Base-by-base conservation (phyloP, 306 rosid genomes). In the Medicago ruthenica region DNA sequence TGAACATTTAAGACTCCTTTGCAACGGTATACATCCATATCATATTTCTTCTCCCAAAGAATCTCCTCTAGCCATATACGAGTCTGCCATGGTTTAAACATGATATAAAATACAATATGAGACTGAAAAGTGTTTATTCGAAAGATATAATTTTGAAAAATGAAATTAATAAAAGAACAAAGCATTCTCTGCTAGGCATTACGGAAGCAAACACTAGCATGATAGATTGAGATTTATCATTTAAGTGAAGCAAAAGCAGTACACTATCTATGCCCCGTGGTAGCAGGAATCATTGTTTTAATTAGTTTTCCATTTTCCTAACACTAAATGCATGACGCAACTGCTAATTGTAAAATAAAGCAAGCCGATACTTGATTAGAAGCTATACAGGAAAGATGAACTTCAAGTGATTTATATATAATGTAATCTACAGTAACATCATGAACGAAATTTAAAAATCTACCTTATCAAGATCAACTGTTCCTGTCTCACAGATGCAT, bases 41-140 rank as follows among this genome's bases (percentile, higher is more conserved):
- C 96, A 67, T 81, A 74, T 84, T 95, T 95, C 91, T 90, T 95
- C 48, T 95, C 98, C 98, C 98, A 95, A 54, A 92, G 96, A 82
- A 95, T 87, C 85, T 95, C 97, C 89, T 95, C 98, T 51, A 95
- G 86, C 98, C 97, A 92, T 68, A 78, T 9, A 36, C 93, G 90
- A 44, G 84, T 91, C 98, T 95, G 75, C 58, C 67, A 76, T 61
- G 67, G 69, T 63, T 62, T 14, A 57, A 61, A 27, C 63, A 71
- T 53, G 27, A 60, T 44, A 69, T 14, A 72, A 41, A 73, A 4
- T 51, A 82, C 10, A 7, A 51, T 39, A 62, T 47, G 36, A 84
- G 72, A 72, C 15, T 20, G 7, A 37, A 3, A 27, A 76, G 8
- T 21, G 54, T 65, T 75, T 47, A 55, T 67, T 24, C 22, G 57